Conservation (phyloP, 2,329 filamentous ascomycete genomes). For the Penicillium frequentans region DNA sequence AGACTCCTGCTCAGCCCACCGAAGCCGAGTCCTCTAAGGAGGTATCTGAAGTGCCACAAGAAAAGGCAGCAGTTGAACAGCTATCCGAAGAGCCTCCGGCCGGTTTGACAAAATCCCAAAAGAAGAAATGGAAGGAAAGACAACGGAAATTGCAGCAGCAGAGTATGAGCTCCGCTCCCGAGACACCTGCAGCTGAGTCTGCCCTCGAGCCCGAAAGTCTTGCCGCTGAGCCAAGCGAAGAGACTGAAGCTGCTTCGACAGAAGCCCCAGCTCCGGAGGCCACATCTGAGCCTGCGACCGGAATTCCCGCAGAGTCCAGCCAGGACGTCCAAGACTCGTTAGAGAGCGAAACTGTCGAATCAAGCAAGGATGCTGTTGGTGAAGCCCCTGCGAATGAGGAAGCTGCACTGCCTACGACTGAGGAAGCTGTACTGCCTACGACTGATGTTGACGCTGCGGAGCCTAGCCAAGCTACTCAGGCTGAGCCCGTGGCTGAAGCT, state of each 20-base stretch:
- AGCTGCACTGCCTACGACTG: background rate
- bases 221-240: background rate
- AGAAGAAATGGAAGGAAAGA: background rate
- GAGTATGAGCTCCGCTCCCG: background rate
- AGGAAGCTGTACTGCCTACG: background rate
- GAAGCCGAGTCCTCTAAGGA: background rate
- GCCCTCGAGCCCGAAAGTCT: slow-evolving; percentile 5
- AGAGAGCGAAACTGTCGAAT: background rate
- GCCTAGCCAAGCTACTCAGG: background rate
- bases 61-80: background rate
- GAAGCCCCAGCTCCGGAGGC: background rate
- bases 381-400: slow-evolving; percentile 4
- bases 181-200: background rate
- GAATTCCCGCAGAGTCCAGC: background rate
- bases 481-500: background rate
- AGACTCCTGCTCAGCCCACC: background rate
- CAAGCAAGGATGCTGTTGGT: background rate
- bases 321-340: background rate
- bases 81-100: background rate
- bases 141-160: background rate
- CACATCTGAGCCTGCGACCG: background rate
- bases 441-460: background rate
- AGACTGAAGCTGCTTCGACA: background rate
- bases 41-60: background rate
- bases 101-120: background rate